Conservation (phyloP, 2,329 filamentous ascomycete genomes). For the Lachnellula subtilissima region DNA sequence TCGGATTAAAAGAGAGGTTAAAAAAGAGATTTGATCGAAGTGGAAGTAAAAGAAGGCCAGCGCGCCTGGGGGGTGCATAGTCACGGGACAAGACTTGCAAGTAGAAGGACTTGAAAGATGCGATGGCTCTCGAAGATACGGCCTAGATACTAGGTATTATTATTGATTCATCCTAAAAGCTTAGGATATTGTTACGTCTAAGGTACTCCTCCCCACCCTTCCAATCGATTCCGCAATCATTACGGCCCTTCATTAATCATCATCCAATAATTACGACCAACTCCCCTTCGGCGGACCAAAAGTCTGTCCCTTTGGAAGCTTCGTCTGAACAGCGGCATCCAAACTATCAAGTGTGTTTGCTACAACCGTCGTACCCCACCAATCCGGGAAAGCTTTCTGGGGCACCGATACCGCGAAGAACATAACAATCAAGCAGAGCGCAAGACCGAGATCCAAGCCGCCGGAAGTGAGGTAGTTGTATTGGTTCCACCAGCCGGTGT, state of each 20-base stretch:
- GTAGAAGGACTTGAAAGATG: too few relatives aligned
- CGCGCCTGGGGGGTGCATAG: too few relatives aligned
- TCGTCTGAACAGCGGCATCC: conserved; percentile 7
- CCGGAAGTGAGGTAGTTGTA: conserved; percentile 75
- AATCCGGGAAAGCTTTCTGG: conserved; percentile 42
- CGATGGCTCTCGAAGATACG: too few relatives aligned
- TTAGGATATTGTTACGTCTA: neutral
- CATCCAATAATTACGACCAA: conserved; percentile 7
- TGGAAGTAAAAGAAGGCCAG: too few relatives aligned
- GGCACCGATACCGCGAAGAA: conserved; percentile 65
- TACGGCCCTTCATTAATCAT: neutral
- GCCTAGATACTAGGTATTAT: too few relatives aligned
- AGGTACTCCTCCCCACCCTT: neutral
- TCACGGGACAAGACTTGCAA: too few relatives aligned
- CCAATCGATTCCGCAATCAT: neutral
- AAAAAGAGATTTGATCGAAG: too few relatives aligned
- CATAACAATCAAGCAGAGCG: conserved; percentile 62
- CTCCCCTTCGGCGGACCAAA: conserved; percentile 13
- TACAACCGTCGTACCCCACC: conserved; percentile 45
- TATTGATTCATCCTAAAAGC: too few relatives aligned
- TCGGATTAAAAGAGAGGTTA: too few relatives aligned
- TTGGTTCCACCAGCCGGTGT: conserved; percentile 69
- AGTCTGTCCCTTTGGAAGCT: conserved; percentile 6
- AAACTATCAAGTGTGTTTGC: conserved; percentile 7
- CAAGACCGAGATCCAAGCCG: conserved; percentile 63